Conservation (phyloP, 306 rosid species). For the Vigna unguiculata region DNA sequence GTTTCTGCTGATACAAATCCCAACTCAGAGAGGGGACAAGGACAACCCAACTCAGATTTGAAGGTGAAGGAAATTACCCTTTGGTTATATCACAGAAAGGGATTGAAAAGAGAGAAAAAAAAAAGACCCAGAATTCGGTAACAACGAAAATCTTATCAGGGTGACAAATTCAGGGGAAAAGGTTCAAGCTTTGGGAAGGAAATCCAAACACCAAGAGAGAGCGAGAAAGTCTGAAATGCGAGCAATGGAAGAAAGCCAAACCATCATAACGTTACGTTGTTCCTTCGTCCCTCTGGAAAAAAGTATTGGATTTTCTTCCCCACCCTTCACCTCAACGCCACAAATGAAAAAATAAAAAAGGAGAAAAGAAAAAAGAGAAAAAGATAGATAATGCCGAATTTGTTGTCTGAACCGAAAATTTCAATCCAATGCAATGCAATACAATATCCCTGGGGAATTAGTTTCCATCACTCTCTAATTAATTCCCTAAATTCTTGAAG, state of each 20-base stretch:
- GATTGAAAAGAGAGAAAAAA: neutral
- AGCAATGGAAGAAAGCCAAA: slow-evolving; percentile 40
- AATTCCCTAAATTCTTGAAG: neutral
- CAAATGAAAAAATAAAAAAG: slow-evolving; percentile 41
- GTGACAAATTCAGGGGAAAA: slow-evolving; percentile 38
- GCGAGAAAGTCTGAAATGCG: slow-evolving; percentile 15
- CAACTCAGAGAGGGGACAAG: slow-evolving; percentile 54
- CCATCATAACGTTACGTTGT: slow-evolving; percentile 33
- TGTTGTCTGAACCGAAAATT: slow-evolving; percentile 39
- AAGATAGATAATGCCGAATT: slow-evolving; percentile 34
- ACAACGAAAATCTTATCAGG: slow-evolving; percentile 55
- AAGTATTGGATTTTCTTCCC: slow-evolving; percentile 42
- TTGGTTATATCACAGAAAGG: slow-evolving; percentile 29
- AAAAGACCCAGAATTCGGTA: neutral
- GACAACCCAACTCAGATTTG: slow-evolving; percentile 42
- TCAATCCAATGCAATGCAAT: slow-evolving; percentile 40
- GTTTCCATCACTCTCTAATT: slow-evolving; percentile 9
- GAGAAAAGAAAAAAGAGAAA: slow-evolving; percentile 4
- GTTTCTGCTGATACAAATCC: slow-evolving; percentile 53
- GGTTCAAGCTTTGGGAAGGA: slow-evolving; percentile 46
- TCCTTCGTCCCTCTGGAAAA: slow-evolving; percentile 34
- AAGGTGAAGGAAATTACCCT: neutral
- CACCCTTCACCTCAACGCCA: slow-evolving; percentile 72
- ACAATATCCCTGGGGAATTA: neutral
- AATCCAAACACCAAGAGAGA: slow-evolving; percentile 41